Evolutionary conservation across 2,329 filamentous ascomycete species (phyloP), one percentile per base, ranked within the genome.

Genomic region (Hyphodiscus sp.): DNA sequence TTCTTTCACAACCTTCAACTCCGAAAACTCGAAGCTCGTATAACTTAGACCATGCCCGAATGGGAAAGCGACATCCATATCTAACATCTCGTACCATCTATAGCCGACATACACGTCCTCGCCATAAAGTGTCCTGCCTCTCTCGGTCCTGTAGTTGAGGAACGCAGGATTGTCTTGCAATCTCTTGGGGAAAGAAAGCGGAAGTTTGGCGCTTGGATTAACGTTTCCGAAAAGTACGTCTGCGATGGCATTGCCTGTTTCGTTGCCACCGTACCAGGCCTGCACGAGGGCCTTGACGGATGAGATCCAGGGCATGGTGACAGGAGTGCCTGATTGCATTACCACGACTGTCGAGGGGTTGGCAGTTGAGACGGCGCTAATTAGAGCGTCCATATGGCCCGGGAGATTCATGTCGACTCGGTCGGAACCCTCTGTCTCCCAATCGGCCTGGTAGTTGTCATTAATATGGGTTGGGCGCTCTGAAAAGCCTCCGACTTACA

Each of bases 21-120:
- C 38, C 47, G 74, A 78, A 60, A 79, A 77, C 10, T 68, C 61
- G 67, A 92, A 92, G 0, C 73, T 81, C 0, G 87, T 91, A 70
- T 91, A 94, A 16, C 85, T 87, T 1, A 94, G 75, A 1, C 89
- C 89, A 64, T 90, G 84, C 13, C 89, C 89, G 66, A 95, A 95
- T 53, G 85, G 78, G 70, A 91, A 94, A 26, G 86, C 77, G 0
- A 85, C 80, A 0, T 76, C 74, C 4, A 82, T 76, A 38, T 83
- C 76, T n/a, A 79, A 76, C 62, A 80, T 84, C 65, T 94, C 88
- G 68, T 89, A 94, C 73, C 84, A 90, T 20, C 87, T 78, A 71
- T 94, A 94, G 2, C 89, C 89, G 41, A 92, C 76, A 67, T 89
- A 92, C 45, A 94, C 75, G 56, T 89, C 88, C 69, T 94, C 89